Evolutionary conservation across 768 basidiomycete genomes (phyloP).

Genomic region (Arthromyces matolae): DNA sequence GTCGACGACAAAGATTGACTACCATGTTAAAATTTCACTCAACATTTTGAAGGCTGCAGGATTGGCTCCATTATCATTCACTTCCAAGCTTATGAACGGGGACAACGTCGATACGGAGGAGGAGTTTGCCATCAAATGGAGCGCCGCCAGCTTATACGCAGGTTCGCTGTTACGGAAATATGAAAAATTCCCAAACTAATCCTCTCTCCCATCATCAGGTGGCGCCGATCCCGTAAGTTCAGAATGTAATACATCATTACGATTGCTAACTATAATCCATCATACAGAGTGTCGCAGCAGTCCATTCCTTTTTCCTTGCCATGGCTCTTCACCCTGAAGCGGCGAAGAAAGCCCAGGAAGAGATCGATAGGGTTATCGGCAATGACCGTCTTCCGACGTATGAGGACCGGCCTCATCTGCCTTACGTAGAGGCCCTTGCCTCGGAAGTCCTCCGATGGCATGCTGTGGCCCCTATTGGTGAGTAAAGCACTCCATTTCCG

Average conservation of each 20-base stretch:
- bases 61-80: conserved; percentile 29
- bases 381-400: conserved; percentile 20
- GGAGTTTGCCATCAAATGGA: conserved; percentile 40
- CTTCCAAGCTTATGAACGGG: conserved; percentile 31
- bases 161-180: conserved; percentile 40
- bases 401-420: conserved; percentile 49
- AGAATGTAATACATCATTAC: not conserved
- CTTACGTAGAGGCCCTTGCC: conserved; percentile 55
- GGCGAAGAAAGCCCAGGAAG: conserved; percentile 9
- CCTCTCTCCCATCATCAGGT: not conserved
- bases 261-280: not conserved
- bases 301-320: conserved; percentile 8
- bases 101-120: conserved; percentile 30
- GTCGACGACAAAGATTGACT: conserved; percentile 5
- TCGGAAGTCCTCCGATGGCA: conserved; percentile 59
- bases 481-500: conserved; percentile 2
- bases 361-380: conserved; percentile 10
- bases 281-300: conserved; percentile 1
- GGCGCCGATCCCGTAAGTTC: conserved; percentile 10
- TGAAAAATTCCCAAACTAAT: conserved; percentile 4
- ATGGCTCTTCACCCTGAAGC: conserved; percentile 10
- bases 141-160: conserved; percentile 44
- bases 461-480: conserved; percentile 40
- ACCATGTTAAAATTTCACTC: not conserved
- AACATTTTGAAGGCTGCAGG: conserved; percentile 4